phyloP scores from a whole-genome alignment of 306 rosid species.

The Astragalus membranaceus region DNA sequence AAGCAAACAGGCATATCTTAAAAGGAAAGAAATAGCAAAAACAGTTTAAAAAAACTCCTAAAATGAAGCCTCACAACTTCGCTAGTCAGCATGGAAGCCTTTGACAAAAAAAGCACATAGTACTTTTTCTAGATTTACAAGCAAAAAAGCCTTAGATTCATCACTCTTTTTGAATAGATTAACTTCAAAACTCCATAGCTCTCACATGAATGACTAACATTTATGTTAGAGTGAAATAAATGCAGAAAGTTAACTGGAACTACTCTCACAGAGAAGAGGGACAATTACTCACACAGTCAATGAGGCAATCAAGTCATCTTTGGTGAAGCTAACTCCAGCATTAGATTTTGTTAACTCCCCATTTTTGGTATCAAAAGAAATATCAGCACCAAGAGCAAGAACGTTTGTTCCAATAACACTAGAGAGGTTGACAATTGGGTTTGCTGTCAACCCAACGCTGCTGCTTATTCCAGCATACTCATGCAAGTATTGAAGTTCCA shows the following conservation, averaged over 20 bases:
- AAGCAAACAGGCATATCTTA: not conserved
- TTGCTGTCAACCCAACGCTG: slow-evolving; percentile 86
- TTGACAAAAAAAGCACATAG: not conserved
- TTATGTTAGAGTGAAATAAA: not conserved
- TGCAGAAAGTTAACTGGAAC: not conserved
- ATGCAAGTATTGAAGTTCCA: slow-evolving; percentile 82
- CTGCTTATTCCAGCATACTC: slow-evolving; percentile 83
- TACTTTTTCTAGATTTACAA: not conserved
- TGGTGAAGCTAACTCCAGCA: slow-evolving; percentile 62
- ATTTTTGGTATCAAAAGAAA: slow-evolving; percentile 64
- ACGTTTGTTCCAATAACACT: slow-evolving; percentile 69
- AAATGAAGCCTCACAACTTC: not conserved
- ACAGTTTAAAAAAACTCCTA: not conserved
- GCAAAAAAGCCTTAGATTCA: not conserved
- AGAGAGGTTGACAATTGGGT: slow-evolving; percentile 78
- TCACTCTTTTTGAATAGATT: not conserved
- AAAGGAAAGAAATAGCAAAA: not conserved
- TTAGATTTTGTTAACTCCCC: slow-evolving; percentile 73
- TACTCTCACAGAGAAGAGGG: not conserved
- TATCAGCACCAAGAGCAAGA: slow-evolving; percentile 71
- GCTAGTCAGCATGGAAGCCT: not conserved
- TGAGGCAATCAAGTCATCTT: slow-evolving; percentile 62
- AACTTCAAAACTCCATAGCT: not conserved
- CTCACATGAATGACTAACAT: not conserved
- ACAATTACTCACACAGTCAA: slow-evolving; percentile 63